phyloP scores from a whole-genome alignment of 2,329 filamentous ascomycete species.

The Fusarium chlamydosporum region DNA sequence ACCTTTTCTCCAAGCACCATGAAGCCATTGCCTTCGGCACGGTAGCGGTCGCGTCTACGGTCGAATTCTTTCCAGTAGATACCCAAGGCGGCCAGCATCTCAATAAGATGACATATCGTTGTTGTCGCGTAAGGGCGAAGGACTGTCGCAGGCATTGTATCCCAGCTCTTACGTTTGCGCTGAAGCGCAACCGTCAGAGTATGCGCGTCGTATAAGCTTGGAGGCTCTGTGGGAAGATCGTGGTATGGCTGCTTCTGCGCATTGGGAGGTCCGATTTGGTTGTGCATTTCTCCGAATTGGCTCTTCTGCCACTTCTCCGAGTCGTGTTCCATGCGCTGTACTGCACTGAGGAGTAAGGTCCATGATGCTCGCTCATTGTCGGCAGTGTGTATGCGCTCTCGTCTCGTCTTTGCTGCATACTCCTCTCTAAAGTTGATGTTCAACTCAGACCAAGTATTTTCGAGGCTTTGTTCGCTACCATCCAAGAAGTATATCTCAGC shows the following conservation, averaged over 20 bases:
- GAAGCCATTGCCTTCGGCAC: constrained; percentile 70
- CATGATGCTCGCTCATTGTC: constrained; percentile 71
- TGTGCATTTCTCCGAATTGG: constrained; percentile 52
- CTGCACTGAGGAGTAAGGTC: constrained; percentile 64
- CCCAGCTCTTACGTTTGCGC: constrained; percentile 64
- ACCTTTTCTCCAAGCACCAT: constrained; percentile 63
- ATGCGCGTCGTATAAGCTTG: constrained; percentile 53
- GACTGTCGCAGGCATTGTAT: constrained; percentile 64
- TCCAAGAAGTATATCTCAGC: constrained; percentile 56
- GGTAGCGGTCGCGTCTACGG: constrained; percentile 64
- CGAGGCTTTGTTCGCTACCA: constrained; percentile 57
- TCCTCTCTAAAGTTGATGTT: constrained; percentile 52
- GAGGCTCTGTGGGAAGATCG: constrained; percentile 47
- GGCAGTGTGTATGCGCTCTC: constrained; percentile 64
- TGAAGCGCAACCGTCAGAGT: constrained; percentile 63
- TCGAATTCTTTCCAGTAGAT: constrained; percentile 73
- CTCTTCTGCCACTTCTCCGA: constrained; percentile 63
- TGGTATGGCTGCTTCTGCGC: constrained; percentile 20
- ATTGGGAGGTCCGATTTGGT: constrained; percentile 41
- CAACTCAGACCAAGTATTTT: constrained; percentile 53
- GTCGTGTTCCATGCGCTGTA: constrained; percentile 65
- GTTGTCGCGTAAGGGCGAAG: constrained; percentile 67
- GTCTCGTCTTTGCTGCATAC: constrained; percentile 46
- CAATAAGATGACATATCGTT: constrained; percentile 68
- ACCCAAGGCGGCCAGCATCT: constrained; percentile 68